These are phyloP conservation scores for Spathaspora gorwiae DNA, from an alignment of 805 yeast species.

Conservation along the genomic window DNA sequence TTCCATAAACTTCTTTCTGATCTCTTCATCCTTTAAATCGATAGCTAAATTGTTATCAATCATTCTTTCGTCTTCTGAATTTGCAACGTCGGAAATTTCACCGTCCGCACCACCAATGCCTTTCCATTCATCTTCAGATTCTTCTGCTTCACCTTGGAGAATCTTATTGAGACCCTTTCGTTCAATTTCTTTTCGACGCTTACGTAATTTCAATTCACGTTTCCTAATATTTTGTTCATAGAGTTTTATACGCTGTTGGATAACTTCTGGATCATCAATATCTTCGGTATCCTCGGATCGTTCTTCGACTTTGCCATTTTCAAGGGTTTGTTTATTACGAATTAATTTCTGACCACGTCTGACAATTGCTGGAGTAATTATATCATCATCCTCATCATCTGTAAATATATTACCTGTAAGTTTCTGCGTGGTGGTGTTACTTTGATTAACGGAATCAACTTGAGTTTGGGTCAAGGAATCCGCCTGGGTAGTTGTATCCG, in stretches of 20 bases:
- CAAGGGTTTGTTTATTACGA: conserved; percentile 9
- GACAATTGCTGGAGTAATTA: conserved; percentile 20
- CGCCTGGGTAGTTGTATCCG: conserved; percentile 2
- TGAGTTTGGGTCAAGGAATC: conserved; percentile 2
- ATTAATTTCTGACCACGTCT: conserved; percentile 20
- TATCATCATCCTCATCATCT: conserved; percentile 20
- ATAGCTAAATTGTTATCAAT: conserved; percentile 64
- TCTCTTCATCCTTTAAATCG: conserved; percentile 52
- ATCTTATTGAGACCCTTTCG: conserved; percentile 54
- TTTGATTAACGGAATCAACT: not conserved
- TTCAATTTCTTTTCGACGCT: conserved; percentile 49
- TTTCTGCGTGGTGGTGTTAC: not conserved
- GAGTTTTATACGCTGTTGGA: conserved; percentile 26
- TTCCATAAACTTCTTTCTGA: conserved; percentile 53
- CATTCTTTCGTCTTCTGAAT: conserved; percentile 75
- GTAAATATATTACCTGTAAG: not conserved
- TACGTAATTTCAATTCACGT: conserved; percentile 29
- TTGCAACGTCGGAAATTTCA: conserved; percentile 49
- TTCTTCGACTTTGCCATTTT: conserved; percentile 5
- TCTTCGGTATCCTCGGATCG: conserved; percentile 18
- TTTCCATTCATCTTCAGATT: conserved; percentile 85
- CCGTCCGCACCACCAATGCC: conserved; percentile 77
- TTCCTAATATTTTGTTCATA: conserved; percentile 36
- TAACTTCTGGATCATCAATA: conserved; percentile 20
- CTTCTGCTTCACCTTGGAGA: conserved; percentile 80